Conservation (phyloP, 2,329 filamentous ascomycete species). For the Cladosporium sp. region DNA sequence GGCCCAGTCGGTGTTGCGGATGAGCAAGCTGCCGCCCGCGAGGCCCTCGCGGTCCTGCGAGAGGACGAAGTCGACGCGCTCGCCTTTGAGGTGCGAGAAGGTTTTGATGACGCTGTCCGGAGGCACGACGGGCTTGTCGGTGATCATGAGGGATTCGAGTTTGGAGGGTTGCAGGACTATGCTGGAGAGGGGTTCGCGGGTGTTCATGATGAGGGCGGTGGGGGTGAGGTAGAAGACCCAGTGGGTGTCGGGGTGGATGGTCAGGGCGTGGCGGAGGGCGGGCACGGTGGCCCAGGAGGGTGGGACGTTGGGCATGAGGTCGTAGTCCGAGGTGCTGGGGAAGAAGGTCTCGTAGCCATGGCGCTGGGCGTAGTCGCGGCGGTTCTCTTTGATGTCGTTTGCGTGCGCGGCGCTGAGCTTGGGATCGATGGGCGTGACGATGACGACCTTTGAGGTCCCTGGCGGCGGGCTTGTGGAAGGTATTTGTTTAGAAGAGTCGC, state of each 20-base stretch:
- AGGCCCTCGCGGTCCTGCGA: conserved; percentile 84
- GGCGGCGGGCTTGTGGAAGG: conserved; percentile 31
- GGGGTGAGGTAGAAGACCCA: conserved; percentile 89
- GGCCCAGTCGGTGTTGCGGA: conserved; percentile 85
- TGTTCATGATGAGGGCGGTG: conserved; percentile 87
- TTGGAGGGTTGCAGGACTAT: conserved; percentile 68
- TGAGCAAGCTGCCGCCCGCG: conserved; percentile 72
- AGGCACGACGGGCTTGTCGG: conserved; percentile 82
- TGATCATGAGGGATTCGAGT: conserved; percentile 79
- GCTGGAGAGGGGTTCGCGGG: conserved; percentile 66
- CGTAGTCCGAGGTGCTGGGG: conserved; percentile 74
- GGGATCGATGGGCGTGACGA: conserved; percentile 83
- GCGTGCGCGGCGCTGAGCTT: conserved; percentile 67
- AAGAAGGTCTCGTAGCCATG: conserved; percentile 91
- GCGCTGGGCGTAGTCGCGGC: conserved; percentile 78
- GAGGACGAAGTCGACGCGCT: conserved; percentile 78
- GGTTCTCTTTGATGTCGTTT: conserved; percentile 75
- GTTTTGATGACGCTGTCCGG: conserved; percentile 98
- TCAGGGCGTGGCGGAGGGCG: conserved; percentile 85
- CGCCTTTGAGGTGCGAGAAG: conserved; percentile 75
- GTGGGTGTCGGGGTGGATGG: conserved; percentile 71
- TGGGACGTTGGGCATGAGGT: conserved; percentile 60
- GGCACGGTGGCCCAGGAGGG: conserved; percentile 78
- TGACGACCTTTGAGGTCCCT: conserved; percentile 62
- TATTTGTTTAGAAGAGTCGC: conserved; percentile 29